Conservation (phyloP, 2,329 filamentous ascomycete genomes). For the Phialocephala sp. region DNA sequence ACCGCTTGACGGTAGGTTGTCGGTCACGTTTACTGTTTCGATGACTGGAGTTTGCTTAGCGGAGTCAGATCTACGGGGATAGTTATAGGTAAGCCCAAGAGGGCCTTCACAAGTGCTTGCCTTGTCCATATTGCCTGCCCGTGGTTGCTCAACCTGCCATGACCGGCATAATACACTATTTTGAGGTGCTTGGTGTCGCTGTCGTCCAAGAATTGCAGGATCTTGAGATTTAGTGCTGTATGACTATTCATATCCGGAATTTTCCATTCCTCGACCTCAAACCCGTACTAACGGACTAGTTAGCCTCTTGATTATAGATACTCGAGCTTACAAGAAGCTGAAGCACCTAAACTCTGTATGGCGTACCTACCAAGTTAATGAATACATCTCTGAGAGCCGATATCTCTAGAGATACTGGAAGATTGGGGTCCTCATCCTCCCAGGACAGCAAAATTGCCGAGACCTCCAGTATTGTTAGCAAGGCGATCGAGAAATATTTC, state of each 20-base stretch:
- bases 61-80: conserved; percentile 34
- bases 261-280: conserved; percentile 14
- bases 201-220: conserved; percentile 19
- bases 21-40: conserved; percentile 2
- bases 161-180: conserved; percentile 22
- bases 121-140: conserved; percentile 16
- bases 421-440: conserved; percentile 23
- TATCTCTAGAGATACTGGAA: conserved; percentile 17
- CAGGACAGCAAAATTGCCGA: conserved; percentile 18
- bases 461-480: neutral
- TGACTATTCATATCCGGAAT: conserved; percentile 15
- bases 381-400: conserved; percentile 14
- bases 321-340: too few species aligned
- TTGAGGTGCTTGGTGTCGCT: conserved; percentile 3
- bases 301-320: too few species aligned
- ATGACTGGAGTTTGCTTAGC: neutral
- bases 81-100: neutral
- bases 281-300: conserved; percentile 4
- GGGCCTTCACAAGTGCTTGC: conserved; percentile 4
- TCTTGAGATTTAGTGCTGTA: conserved; percentile 6
- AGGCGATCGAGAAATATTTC: neutral
- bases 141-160: conserved; percentile 14
- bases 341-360: too few species aligned
- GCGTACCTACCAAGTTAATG: neutral
- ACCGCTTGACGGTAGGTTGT: conserved; percentile 9